Conservation (phyloP, 1,284 basidiomycete genomes). For the Melampsora larici-populina region DNA sequence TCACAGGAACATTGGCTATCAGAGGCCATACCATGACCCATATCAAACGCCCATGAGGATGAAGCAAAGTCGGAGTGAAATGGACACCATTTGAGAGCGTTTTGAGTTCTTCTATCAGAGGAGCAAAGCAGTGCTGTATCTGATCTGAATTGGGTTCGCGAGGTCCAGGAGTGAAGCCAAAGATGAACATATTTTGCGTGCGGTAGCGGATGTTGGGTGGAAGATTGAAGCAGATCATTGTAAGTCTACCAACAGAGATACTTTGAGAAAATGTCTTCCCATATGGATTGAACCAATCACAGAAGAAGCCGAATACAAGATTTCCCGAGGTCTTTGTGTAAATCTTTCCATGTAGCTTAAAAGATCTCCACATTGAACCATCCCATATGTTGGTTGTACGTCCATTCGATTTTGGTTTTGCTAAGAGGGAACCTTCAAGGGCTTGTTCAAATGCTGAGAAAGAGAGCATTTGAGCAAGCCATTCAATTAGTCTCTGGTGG, state of each 20-base stretch:
- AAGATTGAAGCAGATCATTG: slow-evolving; percentile 28
- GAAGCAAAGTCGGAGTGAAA: not conserved
- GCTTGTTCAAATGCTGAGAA: too few relatives aligned
- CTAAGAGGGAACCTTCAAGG: too few relatives aligned
- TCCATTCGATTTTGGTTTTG: too few relatives aligned
- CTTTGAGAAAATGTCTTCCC: not conserved
- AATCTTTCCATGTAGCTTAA: too few relatives aligned
- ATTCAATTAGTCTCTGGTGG: too few relatives aligned
- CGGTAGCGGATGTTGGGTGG: slow-evolving; percentile 10
- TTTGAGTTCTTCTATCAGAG: slow-evolving; percentile 24
- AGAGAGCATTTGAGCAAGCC: too few relatives aligned
- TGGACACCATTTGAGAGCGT: not conserved
- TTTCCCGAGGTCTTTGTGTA: slow-evolving; percentile 3
- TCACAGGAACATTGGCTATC: slow-evolving; percentile 28
- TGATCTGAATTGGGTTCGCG: slow-evolving; percentile 20
- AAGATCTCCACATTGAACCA: too few relatives aligned
- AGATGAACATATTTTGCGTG: slow-evolving; percentile 23
- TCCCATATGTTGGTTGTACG: too few relatives aligned
- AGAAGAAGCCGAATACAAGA: slow-evolving; percentile 25
- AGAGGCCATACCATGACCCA: slow-evolving; percentile 17
- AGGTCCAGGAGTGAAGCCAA: too few relatives aligned
- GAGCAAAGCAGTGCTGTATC: slow-evolving; percentile 9
- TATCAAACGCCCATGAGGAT: not conserved
- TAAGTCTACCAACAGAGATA: slow-evolving; percentile 11
- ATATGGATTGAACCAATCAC: slow-evolving; percentile 32